Evolutionary conservation across 331 rosid genomes (phyloP), one percentile per base, ranked within the genome.

Genomic region (Spiraea crenata): DNA sequence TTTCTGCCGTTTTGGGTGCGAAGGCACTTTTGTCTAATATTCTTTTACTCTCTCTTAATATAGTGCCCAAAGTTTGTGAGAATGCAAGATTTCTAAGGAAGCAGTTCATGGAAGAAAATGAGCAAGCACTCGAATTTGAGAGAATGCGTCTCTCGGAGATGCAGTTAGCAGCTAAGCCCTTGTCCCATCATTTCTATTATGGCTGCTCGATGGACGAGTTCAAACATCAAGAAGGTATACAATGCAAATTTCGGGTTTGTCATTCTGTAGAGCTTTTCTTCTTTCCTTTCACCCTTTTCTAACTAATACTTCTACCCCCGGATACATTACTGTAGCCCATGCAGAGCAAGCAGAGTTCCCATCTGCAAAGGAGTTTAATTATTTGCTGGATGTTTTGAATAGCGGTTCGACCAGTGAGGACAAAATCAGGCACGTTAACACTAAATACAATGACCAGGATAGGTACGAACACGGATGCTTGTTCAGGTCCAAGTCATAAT

Each of bases 351-450:
- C 62, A 10, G 79, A 78, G 37, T 75, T 72, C 48, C 71, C 81
- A 51, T 71, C 80, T 38, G 64, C 83, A 3, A 67, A 72, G 40
- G 75, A 74, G 3, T 56, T 76, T 65, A 66, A 61, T 50, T 66
- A 69, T 50, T 76, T 84, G 7, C 65, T 78, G 47, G 79, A 75
- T 68, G 79, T 67, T 61, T 56, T 67, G 44, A 83, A 77, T 60
- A 65, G 66, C 46, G 80, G 78, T 65, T 81, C 83, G 58, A 75
- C 75, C 70, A 77, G 77, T 49, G 76, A 65, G 74, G 75, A 65
- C 19, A 79, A 45, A 59, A 40, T 70, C 17, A 39, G 75, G n/a
- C 73, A 48, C 55, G 73, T 65, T 17, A 73, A 65, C 34, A 73
- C 73, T 42, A 58, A 67, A 63, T 76, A 59, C 73, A 69, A 39